Conservation (phyloP, 1,284 basidiomycete genomes). For the Inonotus obliquus region DNA sequence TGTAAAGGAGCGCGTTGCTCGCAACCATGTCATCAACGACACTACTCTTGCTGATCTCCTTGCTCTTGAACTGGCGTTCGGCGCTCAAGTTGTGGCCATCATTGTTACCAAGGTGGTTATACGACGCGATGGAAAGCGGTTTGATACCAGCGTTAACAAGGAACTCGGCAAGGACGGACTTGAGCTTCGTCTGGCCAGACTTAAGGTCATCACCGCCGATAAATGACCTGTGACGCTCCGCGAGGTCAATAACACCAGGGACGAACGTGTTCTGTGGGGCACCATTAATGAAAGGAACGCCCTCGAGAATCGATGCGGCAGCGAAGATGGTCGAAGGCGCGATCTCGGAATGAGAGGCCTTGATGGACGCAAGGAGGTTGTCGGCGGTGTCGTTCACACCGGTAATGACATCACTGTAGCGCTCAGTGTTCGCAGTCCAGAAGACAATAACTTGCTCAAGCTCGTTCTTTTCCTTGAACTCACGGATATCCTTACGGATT, state of each 20-base stretch:
- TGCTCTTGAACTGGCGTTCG: slow-evolving; percentile 95
- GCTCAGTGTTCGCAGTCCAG: slow-evolving; percentile 99
- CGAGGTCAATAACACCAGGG: slow-evolving; percentile 90
- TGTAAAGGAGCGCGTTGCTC: slow-evolving; percentile 88
- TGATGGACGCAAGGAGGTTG: slow-evolving; percentile 81
- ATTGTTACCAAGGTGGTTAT: slow-evolving; percentile 99
- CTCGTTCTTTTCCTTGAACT: slow-evolving; percentile 82
- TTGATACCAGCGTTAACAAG: slow-evolving; percentile 99
- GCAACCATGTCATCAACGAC: slow-evolving; percentile 98
- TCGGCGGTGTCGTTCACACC: slow-evolving; percentile 96
- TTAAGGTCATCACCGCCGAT: slow-evolving; percentile 99
- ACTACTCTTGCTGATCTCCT: slow-evolving; percentile 96
- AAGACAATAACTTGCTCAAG: slow-evolving; percentile 90
- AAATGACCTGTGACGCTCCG: slow-evolving; percentile 87
- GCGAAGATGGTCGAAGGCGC: slow-evolving; percentile 96
- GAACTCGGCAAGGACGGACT: slow-evolving; percentile 96
- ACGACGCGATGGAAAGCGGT: slow-evolving; percentile 92
- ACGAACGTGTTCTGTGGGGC: slow-evolving; percentile 99
- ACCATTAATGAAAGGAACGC: slow-evolving; percentile 94
- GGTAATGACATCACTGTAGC: slow-evolving; percentile 91
- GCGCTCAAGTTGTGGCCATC: slow-evolving; percentile 92
- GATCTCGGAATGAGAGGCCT: slow-evolving; percentile 84
- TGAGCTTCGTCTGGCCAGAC: slow-evolving; percentile 91
- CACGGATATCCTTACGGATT: slow-evolving; percentile 89
- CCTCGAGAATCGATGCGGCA: slow-evolving; percentile 93